Evolutionary conservation across 345 rosid species (phyloP).

Genomic region (Fremontodendron californicum): DNA sequence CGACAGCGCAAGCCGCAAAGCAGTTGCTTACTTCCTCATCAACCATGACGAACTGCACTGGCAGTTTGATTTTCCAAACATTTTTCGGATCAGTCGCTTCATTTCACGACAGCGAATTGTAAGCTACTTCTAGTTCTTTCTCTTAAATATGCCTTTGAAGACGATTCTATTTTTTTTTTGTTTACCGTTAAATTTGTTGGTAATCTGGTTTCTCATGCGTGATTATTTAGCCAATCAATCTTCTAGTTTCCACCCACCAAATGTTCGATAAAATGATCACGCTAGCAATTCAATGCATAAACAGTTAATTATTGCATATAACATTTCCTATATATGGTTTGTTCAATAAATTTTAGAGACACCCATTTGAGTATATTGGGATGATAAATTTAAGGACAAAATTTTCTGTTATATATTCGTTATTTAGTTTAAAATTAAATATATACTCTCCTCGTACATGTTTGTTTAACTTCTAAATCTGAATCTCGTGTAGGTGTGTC

Average conservation of each 20-base stretch:
- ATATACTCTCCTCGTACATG: not conserved
- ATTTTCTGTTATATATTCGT: not conserved
- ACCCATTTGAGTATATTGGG: not conserved
- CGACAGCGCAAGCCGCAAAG: not conserved
- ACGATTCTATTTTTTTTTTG: not conserved
- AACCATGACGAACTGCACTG: not conserved
- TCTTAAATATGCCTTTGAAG: not conserved
- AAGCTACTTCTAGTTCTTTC: not conserved
- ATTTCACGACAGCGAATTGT: not conserved
- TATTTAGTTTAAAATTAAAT: not conserved
- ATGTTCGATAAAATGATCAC: slow-evolving; percentile 34
- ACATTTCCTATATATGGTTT: not conserved
- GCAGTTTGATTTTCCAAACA: not conserved
- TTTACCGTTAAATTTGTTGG: not conserved
- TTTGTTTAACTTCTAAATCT: not conserved
- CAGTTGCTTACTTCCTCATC: not conserved
- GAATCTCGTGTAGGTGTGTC: not conserved
- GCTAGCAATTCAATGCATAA: not conserved
- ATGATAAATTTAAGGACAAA: not conserved
- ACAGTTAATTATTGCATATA: not conserved
- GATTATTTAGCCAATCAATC: not conserved
- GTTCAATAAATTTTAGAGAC: not conserved
- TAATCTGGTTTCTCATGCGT: not conserved
- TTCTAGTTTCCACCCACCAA: slow-evolving; percentile 7
- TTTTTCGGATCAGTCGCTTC: not conserved